phyloP scores from a whole-genome alignment of 805 yeast species.

The Peterozyma xylosa region DNA sequence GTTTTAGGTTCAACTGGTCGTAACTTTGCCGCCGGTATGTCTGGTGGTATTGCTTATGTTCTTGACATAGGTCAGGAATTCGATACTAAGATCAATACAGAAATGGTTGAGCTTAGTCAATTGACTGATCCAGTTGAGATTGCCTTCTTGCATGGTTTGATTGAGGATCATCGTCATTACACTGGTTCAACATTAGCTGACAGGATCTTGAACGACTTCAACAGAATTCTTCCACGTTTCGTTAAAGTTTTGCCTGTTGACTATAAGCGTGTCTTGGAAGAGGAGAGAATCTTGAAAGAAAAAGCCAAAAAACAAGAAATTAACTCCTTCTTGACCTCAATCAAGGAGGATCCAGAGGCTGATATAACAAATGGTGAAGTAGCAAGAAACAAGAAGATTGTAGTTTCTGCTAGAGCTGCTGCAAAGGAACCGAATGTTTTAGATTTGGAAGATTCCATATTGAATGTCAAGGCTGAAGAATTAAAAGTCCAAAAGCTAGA shows the following conservation, averaged over 20 bases:
- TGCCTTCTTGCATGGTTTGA: slow-evolving; percentile 86
- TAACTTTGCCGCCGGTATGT: slow-evolving; percentile 96
- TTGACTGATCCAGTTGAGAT: slow-evolving; percentile 85
- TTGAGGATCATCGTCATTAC: slow-evolving; percentile 93
- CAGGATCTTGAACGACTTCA: slow-evolving; percentile 76
- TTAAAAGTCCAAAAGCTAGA: slow-evolving; percentile 63
- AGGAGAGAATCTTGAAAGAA: slow-evolving; percentile 57
- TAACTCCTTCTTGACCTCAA: slow-evolving; percentile 55
- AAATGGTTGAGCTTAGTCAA: slow-evolving; percentile 71
- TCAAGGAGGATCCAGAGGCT: slow-evolving; percentile 75
- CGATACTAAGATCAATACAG: slow-evolving; percentile 66
- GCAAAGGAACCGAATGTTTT: slow-evolving; percentile 71
- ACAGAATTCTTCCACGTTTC: slow-evolving; percentile 79
- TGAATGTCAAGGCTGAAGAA: slow-evolving; percentile 58
- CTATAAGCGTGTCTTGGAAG: slow-evolving; percentile 82
- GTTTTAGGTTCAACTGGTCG: slow-evolving; percentile 89
- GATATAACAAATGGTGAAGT: slow-evolving; percentile 91
- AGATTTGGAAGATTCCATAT: slow-evolving; percentile 85
- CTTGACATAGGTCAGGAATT: slow-evolving; percentile 94
- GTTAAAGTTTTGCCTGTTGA: slow-evolving; percentile 92
- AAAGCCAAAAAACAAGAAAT: slow-evolving; percentile 63
- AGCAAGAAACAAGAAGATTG: slow-evolving; percentile 32
- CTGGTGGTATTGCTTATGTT: slow-evolving; percentile 98
- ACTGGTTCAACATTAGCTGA: slow-evolving; percentile 89
- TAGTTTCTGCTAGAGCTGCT: slow-evolving; percentile 15